Evolutionary conservation across 495 filamentous ascomycete species (phyloP).

Genomic region (Penicillium paradoxum): DNA sequence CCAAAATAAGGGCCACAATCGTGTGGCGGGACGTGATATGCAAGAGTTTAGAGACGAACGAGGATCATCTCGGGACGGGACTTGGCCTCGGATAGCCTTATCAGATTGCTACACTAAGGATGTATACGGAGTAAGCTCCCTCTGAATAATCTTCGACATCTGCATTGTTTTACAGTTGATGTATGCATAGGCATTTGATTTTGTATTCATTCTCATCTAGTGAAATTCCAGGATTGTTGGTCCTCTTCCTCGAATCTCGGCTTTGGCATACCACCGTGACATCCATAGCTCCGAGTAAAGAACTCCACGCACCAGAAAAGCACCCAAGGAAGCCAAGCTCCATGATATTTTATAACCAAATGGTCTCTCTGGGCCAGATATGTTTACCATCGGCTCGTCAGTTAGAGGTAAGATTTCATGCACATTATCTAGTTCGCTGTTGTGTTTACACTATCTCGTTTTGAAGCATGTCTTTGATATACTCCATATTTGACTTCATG

Average conservation of each 20-base stretch:
- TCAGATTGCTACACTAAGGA: conserved; percentile 7
- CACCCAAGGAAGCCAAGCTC: background rate
- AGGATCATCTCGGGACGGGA: conserved; percentile 10
- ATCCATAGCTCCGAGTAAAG: background rate
- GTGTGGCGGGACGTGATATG: conserved; percentile 12
- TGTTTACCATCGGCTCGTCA: too few relatives aligned
- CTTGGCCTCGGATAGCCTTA: conserved; percentile 13
- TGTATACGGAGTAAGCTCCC: background rate
- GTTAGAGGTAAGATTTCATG: too few relatives aligned
- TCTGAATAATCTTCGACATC: background rate
- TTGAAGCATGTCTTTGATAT: too few relatives aligned
- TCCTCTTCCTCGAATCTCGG: background rate
- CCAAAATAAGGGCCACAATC: conserved; percentile 24
- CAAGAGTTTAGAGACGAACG: conserved; percentile 5
- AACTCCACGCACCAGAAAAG: background rate
- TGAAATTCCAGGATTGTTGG: background rate
- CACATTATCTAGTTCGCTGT: too few relatives aligned
- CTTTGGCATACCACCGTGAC: background rate
- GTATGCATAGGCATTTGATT: background rate
- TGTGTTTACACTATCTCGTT: too few relatives aligned
- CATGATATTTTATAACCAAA: background rate
- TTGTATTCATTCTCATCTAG: background rate
- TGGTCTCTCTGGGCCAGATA: too few relatives aligned
- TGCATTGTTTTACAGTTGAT: background rate
- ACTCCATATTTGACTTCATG: too few relatives aligned